Base-by-base conservation (phyloP, 169 alveolate species). In the Plasmodium gonderi region DNA sequence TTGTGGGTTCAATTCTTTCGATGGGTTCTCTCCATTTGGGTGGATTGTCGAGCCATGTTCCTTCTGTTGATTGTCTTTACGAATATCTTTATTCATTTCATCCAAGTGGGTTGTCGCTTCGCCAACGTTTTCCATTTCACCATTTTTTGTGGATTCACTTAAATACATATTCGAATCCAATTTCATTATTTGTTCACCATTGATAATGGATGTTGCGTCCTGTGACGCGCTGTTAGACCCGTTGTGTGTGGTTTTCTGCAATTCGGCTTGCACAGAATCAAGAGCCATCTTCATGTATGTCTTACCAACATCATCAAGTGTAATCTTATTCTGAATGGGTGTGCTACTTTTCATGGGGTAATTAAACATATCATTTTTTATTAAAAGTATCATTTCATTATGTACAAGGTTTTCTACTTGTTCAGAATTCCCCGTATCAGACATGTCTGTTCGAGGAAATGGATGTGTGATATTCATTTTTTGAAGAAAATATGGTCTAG, bases 301-400 rank as follows among this genome's bases (percentile, higher is more conserved):
- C 11, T 14, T n/a, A 12, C 64, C 83, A 0, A 83, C 29, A 69
- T 72, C 42, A n/a, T 72, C 60, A 5, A 69, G 42, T 14, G 93
- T 49, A 17, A 81, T 77, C 31, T 49, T 90, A 45, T 49, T 90
- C 78, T 91, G 94, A 23, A 80, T 67, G 36, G 94, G 94, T n/a
- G 80, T 81, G 29, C 81, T 33, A 31, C 6, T 74, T 38, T 69
- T 83, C n/a, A 83, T 29, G 7, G 92, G 92, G 42, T 83, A 83
- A 83, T 83, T 83, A 83, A 69, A 83, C 92, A 83, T 83, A 69
- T 83, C 92, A 72, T 83, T 83, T 51, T 72, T 83, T 12, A 83
- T 83, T 40, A 83, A 31, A n/a, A 74, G 45, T 26, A 31, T 36
- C 82, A 83, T 69, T 72, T 83, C 92, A 38, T 51, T 72, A 29